A percentile compares a stretch with the other conserved stretches of the same genome.
Conservation (phyloP, 2,329 filamentous ascomycete species). For the Colletotrichum scovillei region DNA sequence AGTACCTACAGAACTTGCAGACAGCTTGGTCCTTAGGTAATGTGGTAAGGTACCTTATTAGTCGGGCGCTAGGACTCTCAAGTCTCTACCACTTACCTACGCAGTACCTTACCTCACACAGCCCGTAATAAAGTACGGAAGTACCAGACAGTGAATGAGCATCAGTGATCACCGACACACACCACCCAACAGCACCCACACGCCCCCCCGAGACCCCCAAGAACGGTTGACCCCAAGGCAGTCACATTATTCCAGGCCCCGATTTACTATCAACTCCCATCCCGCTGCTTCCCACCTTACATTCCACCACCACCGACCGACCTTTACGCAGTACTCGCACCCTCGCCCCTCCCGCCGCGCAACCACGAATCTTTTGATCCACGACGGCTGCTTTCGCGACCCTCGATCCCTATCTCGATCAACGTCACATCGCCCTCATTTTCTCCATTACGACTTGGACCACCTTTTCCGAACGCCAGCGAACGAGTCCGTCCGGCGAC, state of each 20-base stretch:
- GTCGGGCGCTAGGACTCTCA: not conserved
- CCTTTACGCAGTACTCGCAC: not conserved
- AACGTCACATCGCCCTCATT: not conserved
- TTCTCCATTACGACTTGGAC: slow-evolving; percentile 2
- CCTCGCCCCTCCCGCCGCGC: slow-evolving; percentile 27
- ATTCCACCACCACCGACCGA: not conserved
- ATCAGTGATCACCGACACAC: not conserved
- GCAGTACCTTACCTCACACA: too few relatives aligned
- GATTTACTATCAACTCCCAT: slow-evolving; percentile 28
- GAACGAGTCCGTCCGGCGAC: slow-evolving; percentile 14
- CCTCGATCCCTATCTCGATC: not conserved
- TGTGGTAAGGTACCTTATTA: not conserved
- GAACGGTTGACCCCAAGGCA: slow-evolving; percentile 28
- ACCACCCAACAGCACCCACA: not conserved
- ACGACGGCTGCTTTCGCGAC: slow-evolving; percentile 15
- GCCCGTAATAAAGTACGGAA: too few relatives aligned
- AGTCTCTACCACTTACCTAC: too few relatives aligned
- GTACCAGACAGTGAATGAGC: not conserved
- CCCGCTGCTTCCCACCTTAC: slow-evolving; percentile 13
- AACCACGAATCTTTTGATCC: slow-evolving; percentile 11
- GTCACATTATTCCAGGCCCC: slow-evolving; percentile 34
- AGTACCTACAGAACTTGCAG: not conserved
- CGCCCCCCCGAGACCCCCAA: not conserved
- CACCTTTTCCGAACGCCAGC: not conserved
- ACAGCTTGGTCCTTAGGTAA: not conserved